Conservation (phyloP, 331 rosid species). For the Cucumis variabilis region DNA sequence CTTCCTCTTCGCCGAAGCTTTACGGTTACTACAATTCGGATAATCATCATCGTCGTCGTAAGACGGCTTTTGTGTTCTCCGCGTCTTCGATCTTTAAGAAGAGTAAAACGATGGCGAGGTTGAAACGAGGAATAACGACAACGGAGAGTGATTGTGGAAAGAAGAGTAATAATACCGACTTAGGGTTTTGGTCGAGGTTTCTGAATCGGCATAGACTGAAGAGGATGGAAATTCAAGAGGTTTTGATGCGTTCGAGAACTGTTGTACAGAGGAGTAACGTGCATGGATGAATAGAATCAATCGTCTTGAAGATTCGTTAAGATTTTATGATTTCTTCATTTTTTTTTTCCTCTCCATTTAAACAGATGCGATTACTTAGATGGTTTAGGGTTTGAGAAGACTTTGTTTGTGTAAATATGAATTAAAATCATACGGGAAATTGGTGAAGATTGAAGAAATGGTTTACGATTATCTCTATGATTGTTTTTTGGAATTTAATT, state of each 20-base stretch:
- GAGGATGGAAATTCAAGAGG: not conserved
- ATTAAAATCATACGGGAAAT: not conserved
- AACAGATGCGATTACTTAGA: not conserved
- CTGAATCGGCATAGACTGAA: conserved; percentile 11
- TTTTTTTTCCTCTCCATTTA: not conserved
- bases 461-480: not conserved
- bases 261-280: not conserved
- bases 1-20: conserved; percentile 26
- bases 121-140: not conserved
- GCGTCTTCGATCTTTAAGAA: conserved; percentile 15
- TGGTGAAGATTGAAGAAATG: not conserved
- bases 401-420: conserved; percentile 24
- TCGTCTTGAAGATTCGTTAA: not conserved
- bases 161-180: not conserved
- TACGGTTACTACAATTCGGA: not conserved
- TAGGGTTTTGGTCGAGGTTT: conserved; percentile 34
- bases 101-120: conserved; percentile 22
- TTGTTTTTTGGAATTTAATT: not conserved
- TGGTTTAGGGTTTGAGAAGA: not conserved
- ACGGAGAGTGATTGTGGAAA: not conserved
- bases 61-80: not conserved
- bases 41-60: not conserved
- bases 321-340: conserved; percentile 8
- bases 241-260: conserved; percentile 25
- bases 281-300: conserved; percentile 26